Evolutionary conservation across 2,329 filamentous ascomycete genomes (phyloP).

Genomic region (Capronia coronata): DNA sequence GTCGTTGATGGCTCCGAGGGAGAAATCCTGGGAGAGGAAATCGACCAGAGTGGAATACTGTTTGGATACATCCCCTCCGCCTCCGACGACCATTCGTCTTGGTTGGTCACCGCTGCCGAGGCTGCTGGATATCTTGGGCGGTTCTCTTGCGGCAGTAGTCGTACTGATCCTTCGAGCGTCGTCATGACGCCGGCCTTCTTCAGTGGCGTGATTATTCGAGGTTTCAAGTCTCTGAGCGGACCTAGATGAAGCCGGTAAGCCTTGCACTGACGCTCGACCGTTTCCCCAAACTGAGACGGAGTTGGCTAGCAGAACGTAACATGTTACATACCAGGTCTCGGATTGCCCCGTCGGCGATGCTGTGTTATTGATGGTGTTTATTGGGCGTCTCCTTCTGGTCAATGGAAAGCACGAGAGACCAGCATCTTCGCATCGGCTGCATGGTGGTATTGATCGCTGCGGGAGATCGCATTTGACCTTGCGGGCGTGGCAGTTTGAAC

Average conservation of each 20-base stretch:
- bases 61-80: slow-evolving; percentile 8
- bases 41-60: slow-evolving; percentile 5
- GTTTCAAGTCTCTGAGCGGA: too few species aligned
- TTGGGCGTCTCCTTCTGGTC: slow-evolving; percentile 1
- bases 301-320: too few species aligned
- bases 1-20: slow-evolving; percentile 3
- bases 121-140: background rate
- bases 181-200: too few species aligned
- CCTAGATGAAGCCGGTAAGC: too few species aligned
- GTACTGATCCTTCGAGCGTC: too few species aligned
- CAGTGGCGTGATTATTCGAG: too few species aligned
- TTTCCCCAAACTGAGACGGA: too few species aligned
- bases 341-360: background rate
- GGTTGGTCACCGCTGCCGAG: slow-evolving; percentile 2
- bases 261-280: too few species aligned
- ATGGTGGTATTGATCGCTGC: background rate
- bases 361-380: background rate
- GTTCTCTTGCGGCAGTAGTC: too few species aligned
- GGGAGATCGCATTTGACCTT: slow-evolving; percentile 8
- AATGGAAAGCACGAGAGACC: slow-evolving; percentile 1
- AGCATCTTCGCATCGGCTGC: slow-evolving; percentile 4
- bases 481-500: slow-evolving; percentile 4
- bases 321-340: background rate
- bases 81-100: background rate
- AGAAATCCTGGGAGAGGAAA: slow-evolving; percentile 9